phyloP scores from a whole-genome alignment of 352 stramenopile genomes.

The Thraustochytrium sp. region DNA sequence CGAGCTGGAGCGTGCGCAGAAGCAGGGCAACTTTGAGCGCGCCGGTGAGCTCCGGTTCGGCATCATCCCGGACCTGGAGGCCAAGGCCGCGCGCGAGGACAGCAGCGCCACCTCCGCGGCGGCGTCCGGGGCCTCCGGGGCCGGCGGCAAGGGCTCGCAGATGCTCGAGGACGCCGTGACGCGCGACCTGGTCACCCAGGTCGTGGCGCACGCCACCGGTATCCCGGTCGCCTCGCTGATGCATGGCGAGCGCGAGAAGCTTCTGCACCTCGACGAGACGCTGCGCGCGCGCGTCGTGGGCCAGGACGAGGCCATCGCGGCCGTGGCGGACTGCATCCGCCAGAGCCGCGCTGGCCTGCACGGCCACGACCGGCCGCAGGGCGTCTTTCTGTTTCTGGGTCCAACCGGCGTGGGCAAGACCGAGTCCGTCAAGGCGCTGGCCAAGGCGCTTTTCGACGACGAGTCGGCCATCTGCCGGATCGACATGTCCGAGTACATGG shows the following conservation, averaged over 20 bases:
- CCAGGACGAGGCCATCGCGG: constrained; percentile 78
- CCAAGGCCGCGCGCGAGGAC: constrained; percentile 58
- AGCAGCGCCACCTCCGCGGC: too few relatives aligned
- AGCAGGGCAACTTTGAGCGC: constrained; percentile 65
- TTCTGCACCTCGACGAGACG: constrained; percentile 85
- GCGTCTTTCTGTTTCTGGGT: constrained; percentile 89
- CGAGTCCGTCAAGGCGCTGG: constrained; percentile 90
- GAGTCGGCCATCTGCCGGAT: constrained; percentile 88
- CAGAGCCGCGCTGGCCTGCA: constrained; percentile 86
- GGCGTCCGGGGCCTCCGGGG: constrained; percentile 49
- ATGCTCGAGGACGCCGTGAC: constrained; percentile 81
- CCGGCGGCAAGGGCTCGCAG: constrained; percentile 50
- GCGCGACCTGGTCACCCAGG: constrained; percentile 45
- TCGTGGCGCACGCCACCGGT: constrained; percentile 78
- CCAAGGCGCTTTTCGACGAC: constrained; percentile 89
- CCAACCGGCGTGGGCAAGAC: constrained; percentile 87
- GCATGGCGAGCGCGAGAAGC: constrained; percentile 85
- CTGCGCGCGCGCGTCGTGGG: constrained; percentile 83
- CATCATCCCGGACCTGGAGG: constrained; percentile 69
- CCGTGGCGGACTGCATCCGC: constrained; percentile 80
- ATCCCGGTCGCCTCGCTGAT: constrained; percentile 88
- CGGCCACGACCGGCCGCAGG: constrained; percentile 87
- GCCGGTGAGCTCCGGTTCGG: constrained; percentile 71
- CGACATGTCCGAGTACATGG: constrained; percentile 96
- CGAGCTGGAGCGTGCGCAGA: constrained; percentile 66